Evolutionary conservation across 2,329 filamentous ascomycete species (phyloP).

Genomic region (Ilyonectria robusta): DNA sequence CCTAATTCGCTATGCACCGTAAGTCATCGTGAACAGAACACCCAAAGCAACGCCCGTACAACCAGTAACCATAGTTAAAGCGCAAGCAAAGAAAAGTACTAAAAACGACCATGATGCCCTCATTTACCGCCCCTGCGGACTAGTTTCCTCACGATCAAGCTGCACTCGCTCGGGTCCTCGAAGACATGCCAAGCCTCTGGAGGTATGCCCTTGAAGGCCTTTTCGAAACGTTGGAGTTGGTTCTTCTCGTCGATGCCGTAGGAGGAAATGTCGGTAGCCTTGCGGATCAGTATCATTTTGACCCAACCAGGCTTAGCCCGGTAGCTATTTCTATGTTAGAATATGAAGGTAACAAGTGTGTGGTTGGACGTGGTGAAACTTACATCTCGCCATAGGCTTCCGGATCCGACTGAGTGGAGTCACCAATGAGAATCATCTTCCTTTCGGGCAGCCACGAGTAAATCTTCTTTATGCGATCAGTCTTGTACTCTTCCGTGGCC

Average conservation of each 20-base stretch:
- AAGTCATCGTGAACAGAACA: background rate
- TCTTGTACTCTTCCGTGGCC: conserved; percentile 89
- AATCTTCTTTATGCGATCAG: conserved; percentile 83
- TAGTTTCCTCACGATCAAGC: conserved; percentile 48
- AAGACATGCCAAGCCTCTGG: conserved; percentile 85
- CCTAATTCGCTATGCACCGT: background rate
- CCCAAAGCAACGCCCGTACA: background rate
- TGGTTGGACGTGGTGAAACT: conserved; percentile 43
- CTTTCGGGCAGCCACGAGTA: conserved; percentile 83
- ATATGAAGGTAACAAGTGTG: background rate
- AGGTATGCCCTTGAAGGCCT: conserved; percentile 84
- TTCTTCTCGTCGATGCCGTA: conserved; percentile 81
- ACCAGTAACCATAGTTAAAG: background rate
- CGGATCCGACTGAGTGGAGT: conserved; percentile 92
- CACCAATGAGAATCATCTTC: conserved; percentile 87
- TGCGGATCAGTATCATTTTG: conserved; percentile 86
- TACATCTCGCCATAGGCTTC: conserved; percentile 90
- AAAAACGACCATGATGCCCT: background rate
- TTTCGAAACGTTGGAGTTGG: conserved; percentile 81
- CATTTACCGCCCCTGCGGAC: conserved; percentile 32
- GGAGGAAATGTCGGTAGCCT: conserved; percentile 81
- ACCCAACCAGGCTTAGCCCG: conserved; percentile 82
- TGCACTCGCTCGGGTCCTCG: conserved; percentile 79
- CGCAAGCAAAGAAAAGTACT: background rate
- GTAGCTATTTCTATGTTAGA: conserved; percentile 59